These are phyloP conservation scores for Gossypium trilobum DNA, from an alignment of 441 rosid genomes.

Conservation along the genomic window DNA sequence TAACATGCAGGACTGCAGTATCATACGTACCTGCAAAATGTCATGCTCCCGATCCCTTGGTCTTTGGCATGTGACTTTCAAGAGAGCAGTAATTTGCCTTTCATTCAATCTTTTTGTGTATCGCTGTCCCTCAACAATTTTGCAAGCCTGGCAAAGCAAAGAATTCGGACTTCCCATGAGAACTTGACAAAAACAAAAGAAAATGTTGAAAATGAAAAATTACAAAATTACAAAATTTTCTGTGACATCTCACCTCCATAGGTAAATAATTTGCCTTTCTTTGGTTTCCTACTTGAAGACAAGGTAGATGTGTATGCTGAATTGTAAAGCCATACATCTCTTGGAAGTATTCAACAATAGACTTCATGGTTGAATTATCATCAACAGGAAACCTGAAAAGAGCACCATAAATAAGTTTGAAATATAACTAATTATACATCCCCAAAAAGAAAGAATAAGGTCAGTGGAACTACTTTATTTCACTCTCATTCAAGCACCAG, in stretches of 20 bases:
- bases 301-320: constrained; percentile 81
- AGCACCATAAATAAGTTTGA: background rate
- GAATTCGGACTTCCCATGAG: constrained; percentile 5
- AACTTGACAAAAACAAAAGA: background rate
- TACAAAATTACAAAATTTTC: background rate
- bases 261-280: constrained; percentile 94
- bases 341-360: constrained; percentile 91
- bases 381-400: constrained; percentile 81
- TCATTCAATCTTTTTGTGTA: constrained; percentile 86
- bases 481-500: background rate
- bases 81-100: constrained; percentile 78
- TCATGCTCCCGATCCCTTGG: constrained; percentile 89
- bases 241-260: constrained; percentile 60
- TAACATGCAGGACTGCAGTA: background rate
- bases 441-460: background rate
- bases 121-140: constrained; percentile 93
- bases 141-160: constrained; percentile 61
- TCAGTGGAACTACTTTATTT: background rate
- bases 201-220: background rate
- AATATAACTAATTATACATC: background rate
- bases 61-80: constrained; percentile 88
- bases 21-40: constrained; percentile 47
- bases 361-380: constrained; percentile 86
- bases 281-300: constrained; percentile 97
- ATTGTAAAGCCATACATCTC: constrained; percentile 97